Percentiles rank a stretch among this genome's conserved stretches.
Conservation (phyloP, 73 alveolate species). For the Effrenium voratum region DNA sequence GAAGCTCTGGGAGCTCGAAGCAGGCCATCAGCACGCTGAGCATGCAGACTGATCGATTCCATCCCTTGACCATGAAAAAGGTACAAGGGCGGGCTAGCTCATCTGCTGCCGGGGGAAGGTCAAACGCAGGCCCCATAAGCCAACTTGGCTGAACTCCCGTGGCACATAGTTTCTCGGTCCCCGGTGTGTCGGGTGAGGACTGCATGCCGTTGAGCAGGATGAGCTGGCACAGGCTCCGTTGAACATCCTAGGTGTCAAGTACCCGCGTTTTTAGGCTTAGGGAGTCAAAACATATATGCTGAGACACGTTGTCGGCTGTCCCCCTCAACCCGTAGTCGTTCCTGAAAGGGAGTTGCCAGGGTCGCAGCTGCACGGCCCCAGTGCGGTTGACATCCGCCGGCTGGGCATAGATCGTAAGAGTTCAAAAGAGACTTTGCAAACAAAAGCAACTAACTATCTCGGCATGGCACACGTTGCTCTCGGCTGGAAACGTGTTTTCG, state of each 20-base stretch:
- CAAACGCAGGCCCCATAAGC: background rate
- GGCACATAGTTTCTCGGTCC: background rate
- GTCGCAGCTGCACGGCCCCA: background rate
- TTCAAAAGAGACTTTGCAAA: background rate
- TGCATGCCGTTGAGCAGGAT: slow-evolving; percentile 1
- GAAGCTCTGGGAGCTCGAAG: background rate
- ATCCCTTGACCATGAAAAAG: slow-evolving; percentile 31
- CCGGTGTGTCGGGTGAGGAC: background rate
- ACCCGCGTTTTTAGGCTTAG: background rate
- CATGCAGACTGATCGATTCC: background rate
- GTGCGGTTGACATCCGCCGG: background rate
- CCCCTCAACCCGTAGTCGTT: background rate
- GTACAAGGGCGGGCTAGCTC: background rate
- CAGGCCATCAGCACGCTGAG: background rate
- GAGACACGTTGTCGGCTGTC: background rate
- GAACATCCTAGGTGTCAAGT: background rate
- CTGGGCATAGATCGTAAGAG: background rate
- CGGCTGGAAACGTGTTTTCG: background rate
- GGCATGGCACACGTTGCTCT: background rate
- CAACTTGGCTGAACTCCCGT: background rate
- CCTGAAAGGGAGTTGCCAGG: background rate
- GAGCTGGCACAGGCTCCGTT: background rate
- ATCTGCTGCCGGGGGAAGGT: background rate
- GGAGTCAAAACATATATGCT: background rate
- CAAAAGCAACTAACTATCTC: background rate